These are phyloP conservation scores for Rhizopogon vulgaris DNA, from an alignment of 768 basidiomycete genomes.

Conservation along the genomic window DNA sequence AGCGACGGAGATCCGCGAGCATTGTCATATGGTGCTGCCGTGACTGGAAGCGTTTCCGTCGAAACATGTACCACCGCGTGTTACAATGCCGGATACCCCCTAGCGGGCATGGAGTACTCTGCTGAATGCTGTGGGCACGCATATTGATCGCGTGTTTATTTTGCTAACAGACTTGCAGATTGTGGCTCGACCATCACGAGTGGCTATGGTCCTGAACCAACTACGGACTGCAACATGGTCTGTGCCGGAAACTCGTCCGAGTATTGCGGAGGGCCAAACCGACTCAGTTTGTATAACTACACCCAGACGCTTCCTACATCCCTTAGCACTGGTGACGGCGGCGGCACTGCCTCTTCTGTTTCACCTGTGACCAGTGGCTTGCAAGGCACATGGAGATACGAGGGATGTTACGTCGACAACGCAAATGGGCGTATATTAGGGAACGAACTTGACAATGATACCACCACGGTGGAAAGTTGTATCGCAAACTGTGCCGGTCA, in stretches of 20 bases:
- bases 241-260: constrained; percentile 59
- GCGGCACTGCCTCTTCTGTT: constrained; percentile 18
- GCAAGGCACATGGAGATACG: constrained; percentile 52
- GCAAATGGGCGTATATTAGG: constrained; percentile 57
- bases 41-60: constrained; percentile 40
- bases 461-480: constrained; percentile 58
- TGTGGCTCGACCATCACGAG: constrained; percentile 13
- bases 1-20: constrained; percentile 29
- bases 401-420: constrained; percentile 69
- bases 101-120: constrained; percentile 42
- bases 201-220: constrained; percentile 30
- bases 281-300: constrained; percentile 63
- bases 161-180: constrained; percentile 1
- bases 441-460: constrained; percentile 31
- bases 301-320: constrained; percentile 49
- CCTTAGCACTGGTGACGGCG: constrained; percentile 25
- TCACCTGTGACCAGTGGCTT: constrained; percentile 47
- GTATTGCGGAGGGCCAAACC: constrained; percentile 69
- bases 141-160: neutral
- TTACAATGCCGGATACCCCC: constrained; percentile 31
- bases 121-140: constrained; percentile 41
- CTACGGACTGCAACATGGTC: constrained; percentile 59
- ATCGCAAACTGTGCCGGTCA: constrained; percentile 47
- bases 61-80: constrained; percentile 46
- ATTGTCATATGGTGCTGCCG: constrained; percentile 23